These are phyloP conservation scores for Malassezia brasiliensis DNA, from an alignment of 1,284 basidiomycete genomes.

Conservation along the genomic window DNA sequence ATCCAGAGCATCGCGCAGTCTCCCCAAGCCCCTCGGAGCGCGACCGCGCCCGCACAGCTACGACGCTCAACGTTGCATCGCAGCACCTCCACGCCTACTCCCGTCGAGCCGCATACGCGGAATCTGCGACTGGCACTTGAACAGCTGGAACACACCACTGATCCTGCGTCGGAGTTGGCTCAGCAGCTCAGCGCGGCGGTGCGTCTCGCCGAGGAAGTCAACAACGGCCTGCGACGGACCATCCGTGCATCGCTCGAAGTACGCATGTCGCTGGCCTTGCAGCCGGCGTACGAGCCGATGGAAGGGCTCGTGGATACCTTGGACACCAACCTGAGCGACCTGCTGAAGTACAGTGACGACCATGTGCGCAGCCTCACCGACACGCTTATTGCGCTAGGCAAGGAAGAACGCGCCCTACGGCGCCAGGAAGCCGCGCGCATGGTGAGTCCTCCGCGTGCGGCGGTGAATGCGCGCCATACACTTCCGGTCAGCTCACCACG, in stretches of 20 bases:
- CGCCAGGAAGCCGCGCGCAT: neutral
- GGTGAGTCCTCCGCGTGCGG: neutral
- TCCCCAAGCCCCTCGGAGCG: neutral
- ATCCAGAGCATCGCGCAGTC: too few relatives aligned
- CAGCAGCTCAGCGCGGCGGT: constrained; percentile 22
- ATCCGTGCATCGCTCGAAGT: constrained; percentile 16
- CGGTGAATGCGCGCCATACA: too few relatives aligned
- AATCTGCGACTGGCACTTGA: neutral
- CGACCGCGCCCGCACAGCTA: neutral
- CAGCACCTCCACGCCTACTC: neutral
- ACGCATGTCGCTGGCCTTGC: constrained; percentile 27
- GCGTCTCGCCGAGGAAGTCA: constrained; percentile 25
- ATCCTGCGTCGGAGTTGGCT: constrained; percentile 16
- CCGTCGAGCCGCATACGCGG: neutral
- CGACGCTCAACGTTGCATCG: too few relatives aligned
- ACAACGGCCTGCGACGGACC: constrained; percentile 24
- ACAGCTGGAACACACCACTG: neutral
- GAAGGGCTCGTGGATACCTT: constrained; percentile 11
- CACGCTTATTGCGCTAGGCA: constrained; percentile 26
- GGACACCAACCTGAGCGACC: constrained; percentile 21
- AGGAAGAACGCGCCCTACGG: constrained; percentile 5
- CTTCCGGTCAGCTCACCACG: too few relatives aligned
- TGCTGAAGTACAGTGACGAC: constrained; percentile 35
- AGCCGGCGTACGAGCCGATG: neutral
- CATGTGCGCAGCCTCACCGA: constrained; percentile 36